Percentiles rank a stretch among this genome's conserved stretches.
Conservation (phyloP, 139 green algal species). For the Micromonas pusilla region DNA sequence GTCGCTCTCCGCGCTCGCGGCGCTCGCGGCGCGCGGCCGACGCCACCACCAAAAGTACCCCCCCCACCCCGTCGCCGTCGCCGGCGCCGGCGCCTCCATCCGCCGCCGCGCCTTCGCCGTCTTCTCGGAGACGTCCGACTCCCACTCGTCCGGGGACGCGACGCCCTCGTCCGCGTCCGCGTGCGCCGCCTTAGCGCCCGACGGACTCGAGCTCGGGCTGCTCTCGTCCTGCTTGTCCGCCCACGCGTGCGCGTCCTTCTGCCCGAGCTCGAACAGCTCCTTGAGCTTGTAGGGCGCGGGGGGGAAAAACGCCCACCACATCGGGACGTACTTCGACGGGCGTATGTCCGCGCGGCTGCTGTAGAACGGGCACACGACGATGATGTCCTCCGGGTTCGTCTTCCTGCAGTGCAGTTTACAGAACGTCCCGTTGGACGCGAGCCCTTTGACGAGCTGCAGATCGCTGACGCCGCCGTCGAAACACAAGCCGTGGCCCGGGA, state of each 20-base stretch:
- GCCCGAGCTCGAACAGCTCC: constrained; percentile 34
- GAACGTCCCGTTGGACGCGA: constrained; percentile 21
- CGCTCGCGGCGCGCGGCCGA: no score
- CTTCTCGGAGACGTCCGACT: neutral
- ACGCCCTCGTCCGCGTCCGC: no score
- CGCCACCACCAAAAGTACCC: no score
- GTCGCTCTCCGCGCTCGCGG: no score
- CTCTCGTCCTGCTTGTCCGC: neutral
- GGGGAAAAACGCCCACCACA: constrained; percentile 36
- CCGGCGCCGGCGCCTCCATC: neutral
- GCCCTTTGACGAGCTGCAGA: neutral
- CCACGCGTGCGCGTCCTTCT: constrained; percentile 28
- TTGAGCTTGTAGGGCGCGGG: constrained; percentile 33
- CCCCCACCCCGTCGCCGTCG: neutral
- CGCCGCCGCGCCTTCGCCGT: neutral
- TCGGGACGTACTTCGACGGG: constrained; percentile 31
- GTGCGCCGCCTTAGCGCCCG: no score
- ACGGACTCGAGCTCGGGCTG: no score
- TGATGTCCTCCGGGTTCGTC: constrained; percentile 11
- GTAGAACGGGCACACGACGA: constrained; percentile 41
- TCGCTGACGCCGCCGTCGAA: constrained; percentile 32
- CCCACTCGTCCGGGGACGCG: no score
- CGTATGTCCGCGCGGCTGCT: constrained; percentile 35
- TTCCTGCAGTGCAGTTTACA: constrained; percentile 21
- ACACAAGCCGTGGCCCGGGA: constrained; percentile 20